Percentiles rank a stretch among this genome's conserved stretches.
phyloP scores from a whole-genome alignment of 352 stramenopile species.

The Phytophthora chlamydospora region DNA sequence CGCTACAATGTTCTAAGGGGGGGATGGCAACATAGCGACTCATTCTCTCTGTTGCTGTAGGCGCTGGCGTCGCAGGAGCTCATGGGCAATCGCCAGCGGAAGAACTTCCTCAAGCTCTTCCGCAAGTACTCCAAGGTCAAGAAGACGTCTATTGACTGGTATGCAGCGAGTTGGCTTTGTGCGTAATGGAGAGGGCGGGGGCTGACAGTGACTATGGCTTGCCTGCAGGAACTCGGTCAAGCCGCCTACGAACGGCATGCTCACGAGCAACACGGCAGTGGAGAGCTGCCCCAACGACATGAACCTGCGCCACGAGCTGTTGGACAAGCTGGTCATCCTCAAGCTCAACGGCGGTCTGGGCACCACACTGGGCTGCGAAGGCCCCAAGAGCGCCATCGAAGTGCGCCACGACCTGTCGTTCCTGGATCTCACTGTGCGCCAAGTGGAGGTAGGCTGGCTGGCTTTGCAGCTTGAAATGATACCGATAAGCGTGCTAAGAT shows the following conservation, averaged over 20 bases:
- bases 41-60: conserved; percentile 33
- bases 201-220: not conserved
- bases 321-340: conserved; percentile 96
- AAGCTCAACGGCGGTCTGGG: conserved; percentile 99
- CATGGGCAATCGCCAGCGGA: conserved; percentile 78
- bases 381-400: conserved; percentile 94
- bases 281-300: conserved; percentile 92
- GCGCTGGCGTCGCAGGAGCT: conserved; percentile 80
- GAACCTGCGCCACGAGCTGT: conserved; percentile 93
- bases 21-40: not conserved
- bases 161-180: not conserved
- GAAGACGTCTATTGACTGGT: conserved; percentile 86
- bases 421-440: conserved; percentile 98
- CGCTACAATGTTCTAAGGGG: not conserved
- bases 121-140: conserved; percentile 89
- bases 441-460: conserved; percentile 86
- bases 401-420: conserved; percentile 95
- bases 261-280: conserved; percentile 74
- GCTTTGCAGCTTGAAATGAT: not conserved
- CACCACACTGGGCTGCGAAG: conserved; percentile 97
- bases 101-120: conserved; percentile 91
- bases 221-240: conserved; percentile 74
- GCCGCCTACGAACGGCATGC: conserved; percentile 71
- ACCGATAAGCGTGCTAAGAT: not conserved
- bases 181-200: too few species aligned